Conservation (phyloP, 139 green algal species). For the Chlamydomonas urium region DNA sequence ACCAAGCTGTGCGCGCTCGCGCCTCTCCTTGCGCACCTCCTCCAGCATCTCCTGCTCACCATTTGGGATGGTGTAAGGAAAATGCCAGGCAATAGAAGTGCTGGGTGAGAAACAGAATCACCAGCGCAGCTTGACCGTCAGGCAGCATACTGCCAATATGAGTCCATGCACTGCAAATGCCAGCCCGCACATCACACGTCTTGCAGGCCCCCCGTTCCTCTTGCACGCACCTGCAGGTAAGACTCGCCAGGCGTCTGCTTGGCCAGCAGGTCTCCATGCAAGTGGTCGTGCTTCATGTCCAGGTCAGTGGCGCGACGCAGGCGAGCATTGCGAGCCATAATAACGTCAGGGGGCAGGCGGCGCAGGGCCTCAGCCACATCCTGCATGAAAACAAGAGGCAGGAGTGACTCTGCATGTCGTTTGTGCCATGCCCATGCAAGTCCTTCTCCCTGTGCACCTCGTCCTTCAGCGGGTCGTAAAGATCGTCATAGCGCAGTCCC, state of each 20-base stretch:
- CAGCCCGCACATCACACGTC: not conserved
- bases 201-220: not conserved
- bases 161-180: no score
- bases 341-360: slow-evolving; percentile 80
- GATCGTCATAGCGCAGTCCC: slow-evolving; percentile 94
- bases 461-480: slow-evolving; percentile 86
- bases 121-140: no score
- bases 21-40: slow-evolving; percentile 45
- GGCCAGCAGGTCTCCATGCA: slow-evolving; percentile 78
- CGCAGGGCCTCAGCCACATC: slow-evolving; percentile 91
- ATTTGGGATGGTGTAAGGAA: no score
- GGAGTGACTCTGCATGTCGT: not conserved
- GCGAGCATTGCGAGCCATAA: slow-evolving; percentile 85
- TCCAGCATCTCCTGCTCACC: slow-evolving; percentile 43
- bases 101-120: no score
- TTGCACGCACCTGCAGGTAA: slow-evolving; percentile 70
- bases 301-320: slow-evolving; percentile 92
- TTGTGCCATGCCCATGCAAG: not conserved
- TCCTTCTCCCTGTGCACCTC: slow-evolving; percentile 38
- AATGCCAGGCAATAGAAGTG: no score
- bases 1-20: slow-evolving; percentile 47
- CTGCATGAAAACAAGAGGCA: slow-evolving; percentile 32
- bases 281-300: slow-evolving; percentile 84
- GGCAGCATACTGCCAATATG: no score
- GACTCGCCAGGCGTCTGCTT: slow-evolving; percentile 89